These are phyloP conservation scores for Striga hermonthica DNA, from an alignment of 305 asterid genomes.

Conservation along the genomic window DNA sequence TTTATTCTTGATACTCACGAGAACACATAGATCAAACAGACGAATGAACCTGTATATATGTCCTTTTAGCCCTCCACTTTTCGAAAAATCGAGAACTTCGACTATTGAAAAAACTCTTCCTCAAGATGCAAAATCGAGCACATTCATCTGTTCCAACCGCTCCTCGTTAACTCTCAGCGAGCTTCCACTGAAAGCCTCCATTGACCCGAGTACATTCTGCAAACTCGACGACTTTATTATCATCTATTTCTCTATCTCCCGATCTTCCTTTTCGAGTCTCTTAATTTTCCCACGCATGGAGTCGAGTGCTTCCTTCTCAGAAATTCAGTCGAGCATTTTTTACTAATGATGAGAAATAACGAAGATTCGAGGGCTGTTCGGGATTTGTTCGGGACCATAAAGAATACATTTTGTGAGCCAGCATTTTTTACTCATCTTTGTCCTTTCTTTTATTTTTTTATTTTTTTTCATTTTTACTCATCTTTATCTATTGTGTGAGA, in stretches of 20 bases:
- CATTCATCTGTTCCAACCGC: conserved; percentile 52
- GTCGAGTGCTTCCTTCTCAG: conserved; percentile 81
- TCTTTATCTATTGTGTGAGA: no score
- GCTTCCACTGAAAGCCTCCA: conserved; percentile 66
- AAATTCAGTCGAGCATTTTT: conserved; percentile 64
- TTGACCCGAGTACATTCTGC: conserved; percentile 73
- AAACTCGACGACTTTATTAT: conserved; percentile 62
- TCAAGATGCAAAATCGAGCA: no score
- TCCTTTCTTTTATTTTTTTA: no score
- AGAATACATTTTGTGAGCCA: conserved; percentile 95
- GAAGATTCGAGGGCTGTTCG: conserved; percentile 86
- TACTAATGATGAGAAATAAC: conserved; percentile 83
- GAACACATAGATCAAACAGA: no score
- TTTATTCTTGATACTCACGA: no score
- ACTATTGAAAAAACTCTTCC: no score
- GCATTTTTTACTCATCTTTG: no score
- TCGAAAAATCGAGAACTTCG: no score
- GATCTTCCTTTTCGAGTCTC: conserved; percentile 84
- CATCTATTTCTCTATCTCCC: conserved; percentile 85
- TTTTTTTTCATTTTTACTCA: no score
- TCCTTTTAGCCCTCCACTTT: no score
- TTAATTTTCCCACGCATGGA: conserved; percentile 70
- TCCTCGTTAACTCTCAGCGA: conserved; percentile 73
- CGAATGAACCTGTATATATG: no score
- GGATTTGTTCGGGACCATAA: conserved; percentile 85